A percentile compares a stretch with the other conserved stretches of the same genome.
phyloP scores from a whole-genome alignment of 2,329 filamentous ascomycete genomes.

The Alternaria conjuncta region DNA sequence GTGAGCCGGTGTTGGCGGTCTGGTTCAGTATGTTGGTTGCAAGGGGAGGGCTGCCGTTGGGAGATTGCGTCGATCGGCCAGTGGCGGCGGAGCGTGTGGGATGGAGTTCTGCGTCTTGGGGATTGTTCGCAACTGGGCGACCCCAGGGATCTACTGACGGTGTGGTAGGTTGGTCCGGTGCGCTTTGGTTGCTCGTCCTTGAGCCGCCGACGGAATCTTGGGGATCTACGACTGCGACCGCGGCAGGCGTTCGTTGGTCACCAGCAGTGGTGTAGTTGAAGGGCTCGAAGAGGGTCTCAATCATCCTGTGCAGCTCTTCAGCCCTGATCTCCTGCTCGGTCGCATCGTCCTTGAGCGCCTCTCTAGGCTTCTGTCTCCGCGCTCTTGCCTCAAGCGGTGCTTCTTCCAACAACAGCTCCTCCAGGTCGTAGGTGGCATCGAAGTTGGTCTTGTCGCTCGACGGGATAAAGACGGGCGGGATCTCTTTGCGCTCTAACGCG shows the following conservation, averaged over 20 bases:
- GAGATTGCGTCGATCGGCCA: constrained; percentile 54
- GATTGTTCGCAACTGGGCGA: constrained; percentile 39
- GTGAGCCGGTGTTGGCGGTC: constrained; percentile 34
- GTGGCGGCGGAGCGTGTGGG: constrained; percentile 45
- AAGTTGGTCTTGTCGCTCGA: constrained; percentile 99
- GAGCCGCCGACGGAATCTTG: constrained; percentile 39
- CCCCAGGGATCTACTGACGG: constrained; percentile 43
- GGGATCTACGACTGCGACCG: constrained; percentile 35
- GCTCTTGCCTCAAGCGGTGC: constrained; percentile 92
- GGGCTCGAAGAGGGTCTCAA: constrained; percentile 90
- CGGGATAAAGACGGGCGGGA: constrained; percentile 89
- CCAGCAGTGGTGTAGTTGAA: constrained; percentile 92
- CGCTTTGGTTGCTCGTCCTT: constrained; percentile 44
- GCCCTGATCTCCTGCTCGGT: constrained; percentile 94
- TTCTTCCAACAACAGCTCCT: constrained; percentile 91
- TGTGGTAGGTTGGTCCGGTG: constrained; percentile 39
- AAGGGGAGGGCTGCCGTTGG: constrained; percentile 56
- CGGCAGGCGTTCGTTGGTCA: constrained; percentile 68
- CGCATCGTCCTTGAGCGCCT: constrained; percentile 90
- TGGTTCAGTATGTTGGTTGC: constrained; percentile 34
- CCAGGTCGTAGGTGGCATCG: constrained; percentile 95
- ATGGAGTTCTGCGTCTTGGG: constrained; percentile 49
- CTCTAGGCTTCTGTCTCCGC: constrained; percentile 89
- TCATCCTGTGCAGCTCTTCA: constrained; percentile 91
- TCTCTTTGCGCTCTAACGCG: constrained; percentile 81